Percentiles rank a stretch among this genome's conserved stretches.
These are phyloP conservation scores for Lentinula lateritia DNA, from an alignment of 768 basidiomycete genomes.

Conservation along the genomic window DNA sequence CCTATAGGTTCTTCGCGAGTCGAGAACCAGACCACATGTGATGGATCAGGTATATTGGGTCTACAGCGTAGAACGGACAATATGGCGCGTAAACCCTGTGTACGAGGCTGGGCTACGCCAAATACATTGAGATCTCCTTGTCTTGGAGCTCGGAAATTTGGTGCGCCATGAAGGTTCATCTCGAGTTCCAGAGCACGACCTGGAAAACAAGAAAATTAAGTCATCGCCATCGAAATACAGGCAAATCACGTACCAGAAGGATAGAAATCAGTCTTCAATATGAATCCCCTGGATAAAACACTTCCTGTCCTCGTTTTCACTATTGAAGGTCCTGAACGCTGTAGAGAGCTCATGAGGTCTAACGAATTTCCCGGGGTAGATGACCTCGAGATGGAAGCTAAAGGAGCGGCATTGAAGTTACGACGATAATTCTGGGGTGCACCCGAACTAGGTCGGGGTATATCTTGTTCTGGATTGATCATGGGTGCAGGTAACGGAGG, in stretches of 20 bases:
- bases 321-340: constrained; percentile 63
- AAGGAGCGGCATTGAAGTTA: neutral
- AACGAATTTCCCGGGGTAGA: constrained; percentile 24
- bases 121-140: constrained; percentile 84
- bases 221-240: neutral
- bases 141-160: constrained; percentile 86
- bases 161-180: constrained; percentile 88
- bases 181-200: constrained; percentile 89
- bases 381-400: neutral
- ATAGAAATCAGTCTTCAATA: constrained; percentile 91
- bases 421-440: neutral
- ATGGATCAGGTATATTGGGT: constrained; percentile 55
- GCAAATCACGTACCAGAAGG: constrained; percentile 51
- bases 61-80: constrained; percentile 77
- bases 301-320: constrained; percentile 82
- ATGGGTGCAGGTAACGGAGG: neutral
- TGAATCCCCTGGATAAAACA: constrained; percentile 83
- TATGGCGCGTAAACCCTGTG: constrained; percentile 86
- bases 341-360: constrained; percentile 59
- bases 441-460: neutral
- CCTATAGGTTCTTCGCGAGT: constrained; percentile 95
- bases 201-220: constrained; percentile 21
- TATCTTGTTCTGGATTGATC: neutral
- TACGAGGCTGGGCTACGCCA: constrained; percentile 92
- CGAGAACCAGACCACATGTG: constrained; percentile 91